Percentiles rank a stretch among this genome's conserved stretches.
phyloP scores from a whole-genome alignment of 139 green algal genomes.

The Tetratostichococcus sp. region DNA sequence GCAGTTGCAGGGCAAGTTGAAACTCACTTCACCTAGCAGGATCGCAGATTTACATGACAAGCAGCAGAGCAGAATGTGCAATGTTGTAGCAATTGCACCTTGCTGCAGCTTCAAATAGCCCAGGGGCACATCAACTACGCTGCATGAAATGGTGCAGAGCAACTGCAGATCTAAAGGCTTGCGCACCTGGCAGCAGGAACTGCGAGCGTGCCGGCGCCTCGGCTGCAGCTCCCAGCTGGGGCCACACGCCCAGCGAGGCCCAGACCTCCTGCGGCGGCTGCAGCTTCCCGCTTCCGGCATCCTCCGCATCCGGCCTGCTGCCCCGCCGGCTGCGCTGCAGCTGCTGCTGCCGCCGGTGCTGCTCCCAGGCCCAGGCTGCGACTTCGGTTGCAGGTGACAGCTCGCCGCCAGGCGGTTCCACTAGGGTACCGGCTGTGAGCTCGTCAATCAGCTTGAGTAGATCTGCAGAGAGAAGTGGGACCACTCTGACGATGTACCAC shows the following conservation, averaged over 20 bases:
- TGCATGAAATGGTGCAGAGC: no score
- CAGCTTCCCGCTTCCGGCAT: neutral
- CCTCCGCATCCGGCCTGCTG: neutral
- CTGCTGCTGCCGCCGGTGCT: neutral
- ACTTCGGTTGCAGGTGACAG: neutral
- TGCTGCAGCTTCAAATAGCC: no score
- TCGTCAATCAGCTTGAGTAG: slow-evolving; percentile 36
- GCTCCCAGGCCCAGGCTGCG: slow-evolving; percentile 17
- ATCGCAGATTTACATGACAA: no score
- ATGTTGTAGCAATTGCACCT: no score
- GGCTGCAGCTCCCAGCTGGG: no score
- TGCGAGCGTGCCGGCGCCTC: neutral
- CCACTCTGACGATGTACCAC: no score
- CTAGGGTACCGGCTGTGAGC: slow-evolving; percentile 13
- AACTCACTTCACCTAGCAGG: no score
- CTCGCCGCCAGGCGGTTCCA: slow-evolving; percentile 6
- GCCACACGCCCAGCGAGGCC: neutral
- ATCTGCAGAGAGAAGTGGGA: neutral
- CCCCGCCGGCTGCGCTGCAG: neutral
- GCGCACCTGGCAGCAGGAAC: neutral
- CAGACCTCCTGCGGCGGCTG: neutral
- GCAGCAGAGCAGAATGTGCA: no score
- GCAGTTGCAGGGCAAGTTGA: no score
- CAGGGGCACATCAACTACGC: no score
- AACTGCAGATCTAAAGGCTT: neutral